Evolutionary conservation across 257 asterid species (phyloP).

Genomic region (Handroanthus guayacan): DNA sequence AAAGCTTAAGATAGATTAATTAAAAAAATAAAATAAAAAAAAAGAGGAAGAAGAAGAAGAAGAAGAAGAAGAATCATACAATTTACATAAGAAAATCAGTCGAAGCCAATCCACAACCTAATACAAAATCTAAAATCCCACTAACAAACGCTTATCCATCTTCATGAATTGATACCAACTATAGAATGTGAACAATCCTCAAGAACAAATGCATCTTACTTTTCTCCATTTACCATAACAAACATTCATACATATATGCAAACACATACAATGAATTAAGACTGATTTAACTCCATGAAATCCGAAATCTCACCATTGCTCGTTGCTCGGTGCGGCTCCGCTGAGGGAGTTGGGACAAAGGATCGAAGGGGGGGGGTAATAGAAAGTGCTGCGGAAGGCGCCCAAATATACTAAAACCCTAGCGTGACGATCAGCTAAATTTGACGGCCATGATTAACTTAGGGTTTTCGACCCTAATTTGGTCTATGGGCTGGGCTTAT

Average conservation of each 20-base stretch:
- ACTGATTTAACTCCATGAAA: neutral
- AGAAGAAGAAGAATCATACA: too few relatives aligned
- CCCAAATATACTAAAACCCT: constrained; percentile 44
- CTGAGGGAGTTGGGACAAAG: neutral
- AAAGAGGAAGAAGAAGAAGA: too few relatives aligned
- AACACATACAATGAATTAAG: neutral
- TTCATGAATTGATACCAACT: neutral
- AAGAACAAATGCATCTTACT: neutral
- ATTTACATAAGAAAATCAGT: neutral
- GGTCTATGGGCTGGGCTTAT: neutral
- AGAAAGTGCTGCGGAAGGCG: constrained; percentile 10
- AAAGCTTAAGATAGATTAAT: neutral
- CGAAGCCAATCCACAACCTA: neutral
- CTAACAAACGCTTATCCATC: neutral
- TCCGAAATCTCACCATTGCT: constrained; percentile 40
- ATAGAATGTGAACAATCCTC: neutral
- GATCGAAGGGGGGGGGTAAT: neutral
- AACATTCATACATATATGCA: neutral
- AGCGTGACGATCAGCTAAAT: neutral
- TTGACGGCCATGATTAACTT: constrained; percentile 11
- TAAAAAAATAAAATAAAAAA: too few relatives aligned
- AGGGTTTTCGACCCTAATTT: neutral
- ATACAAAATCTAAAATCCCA: neutral
- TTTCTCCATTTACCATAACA: too few relatives aligned
- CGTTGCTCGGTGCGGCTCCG: constrained; percentile 14